These are phyloP conservation scores for Boletus semigastroideus DNA, from an alignment of 1,284 basidiomycete genomes.

Conservation along the genomic window DNA sequence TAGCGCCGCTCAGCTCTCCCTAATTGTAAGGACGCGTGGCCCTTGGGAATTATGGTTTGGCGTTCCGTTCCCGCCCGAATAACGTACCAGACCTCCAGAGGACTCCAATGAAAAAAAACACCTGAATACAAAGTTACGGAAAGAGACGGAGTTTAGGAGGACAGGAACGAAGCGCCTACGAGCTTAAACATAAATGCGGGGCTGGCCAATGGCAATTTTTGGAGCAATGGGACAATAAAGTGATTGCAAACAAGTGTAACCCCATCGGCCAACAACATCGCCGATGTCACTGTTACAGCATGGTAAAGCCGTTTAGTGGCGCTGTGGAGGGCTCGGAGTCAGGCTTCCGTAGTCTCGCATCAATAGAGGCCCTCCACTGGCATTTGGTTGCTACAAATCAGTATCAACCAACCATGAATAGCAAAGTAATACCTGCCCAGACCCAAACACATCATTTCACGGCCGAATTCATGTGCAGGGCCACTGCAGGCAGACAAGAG, in stretches of 20 bases:
- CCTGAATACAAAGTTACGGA: neutral
- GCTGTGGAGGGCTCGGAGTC: too few species aligned
- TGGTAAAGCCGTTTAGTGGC: neutral
- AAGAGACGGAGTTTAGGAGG: neutral
- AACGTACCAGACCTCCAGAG: neutral
- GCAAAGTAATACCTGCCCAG: neutral
- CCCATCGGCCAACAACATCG: neutral
- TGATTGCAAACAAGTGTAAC: neutral
- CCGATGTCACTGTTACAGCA: slow-evolving; percentile 5
- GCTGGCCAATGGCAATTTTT: neutral
- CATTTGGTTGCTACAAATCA: neutral
- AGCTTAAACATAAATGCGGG: neutral
- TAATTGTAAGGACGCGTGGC: neutral
- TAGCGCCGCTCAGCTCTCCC: neutral
- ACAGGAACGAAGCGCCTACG: neutral
- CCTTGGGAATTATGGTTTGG: neutral
- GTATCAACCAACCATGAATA: neutral
- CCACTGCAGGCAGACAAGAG: too few species aligned
- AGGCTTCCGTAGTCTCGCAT: neutral
- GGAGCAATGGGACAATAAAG: neutral
- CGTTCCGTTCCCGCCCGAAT: neutral
- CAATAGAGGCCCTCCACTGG: neutral
- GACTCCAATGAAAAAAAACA: neutral
- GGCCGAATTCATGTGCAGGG: too few species aligned
- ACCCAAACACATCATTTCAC: neutral